phyloP scores from a whole-genome alignment of 73 alveolate genomes.

The Tetrahymena borealis region DNA sequence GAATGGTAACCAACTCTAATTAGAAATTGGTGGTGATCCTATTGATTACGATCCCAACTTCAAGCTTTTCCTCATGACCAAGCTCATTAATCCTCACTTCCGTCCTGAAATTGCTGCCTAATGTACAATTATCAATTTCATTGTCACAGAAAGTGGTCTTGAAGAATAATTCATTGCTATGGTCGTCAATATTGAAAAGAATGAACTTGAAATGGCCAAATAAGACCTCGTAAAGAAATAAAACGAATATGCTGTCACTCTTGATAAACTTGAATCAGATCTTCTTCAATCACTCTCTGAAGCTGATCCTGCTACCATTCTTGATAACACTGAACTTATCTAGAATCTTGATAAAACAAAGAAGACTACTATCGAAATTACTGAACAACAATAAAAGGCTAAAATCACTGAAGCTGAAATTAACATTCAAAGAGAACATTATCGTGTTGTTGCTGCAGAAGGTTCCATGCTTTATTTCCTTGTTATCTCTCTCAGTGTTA shows the following conservation, averaged over 20 bases:
- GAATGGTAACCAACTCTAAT: constrained; percentile 78
- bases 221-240: constrained; percentile 95
- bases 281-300: constrained; percentile 91
- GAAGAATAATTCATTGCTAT: constrained; percentile 98
- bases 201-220: constrained; percentile 96
- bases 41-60: constrained; percentile 92
- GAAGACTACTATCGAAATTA: constrained; percentile 91
- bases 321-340: constrained; percentile 91
- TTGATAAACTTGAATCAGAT: constrained; percentile 94
- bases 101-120: constrained; percentile 99
- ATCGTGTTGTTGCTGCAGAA: constrained; percentile 99
- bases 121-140: constrained; percentile 99
- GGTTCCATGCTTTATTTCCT: constrained; percentile 99
- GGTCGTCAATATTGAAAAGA: constrained; percentile 97
- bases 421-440: constrained; percentile 95
- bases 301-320: constrained; percentile 99
- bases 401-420: constrained; percentile 96
- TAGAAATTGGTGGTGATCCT: constrained; percentile 91
- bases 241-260: constrained; percentile 93
- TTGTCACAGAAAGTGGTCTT: constrained; percentile 99
- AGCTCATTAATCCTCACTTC: constrained; percentile 98
- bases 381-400: constrained; percentile 76
- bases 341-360: constrained; percentile 95
- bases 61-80: constrained; percentile 95
- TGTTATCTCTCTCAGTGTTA: constrained; percentile 93